Evolutionary conservation across 2,329 filamentous ascomycete species (phyloP).

Genomic region (Ophiostoma australiae): DNA sequence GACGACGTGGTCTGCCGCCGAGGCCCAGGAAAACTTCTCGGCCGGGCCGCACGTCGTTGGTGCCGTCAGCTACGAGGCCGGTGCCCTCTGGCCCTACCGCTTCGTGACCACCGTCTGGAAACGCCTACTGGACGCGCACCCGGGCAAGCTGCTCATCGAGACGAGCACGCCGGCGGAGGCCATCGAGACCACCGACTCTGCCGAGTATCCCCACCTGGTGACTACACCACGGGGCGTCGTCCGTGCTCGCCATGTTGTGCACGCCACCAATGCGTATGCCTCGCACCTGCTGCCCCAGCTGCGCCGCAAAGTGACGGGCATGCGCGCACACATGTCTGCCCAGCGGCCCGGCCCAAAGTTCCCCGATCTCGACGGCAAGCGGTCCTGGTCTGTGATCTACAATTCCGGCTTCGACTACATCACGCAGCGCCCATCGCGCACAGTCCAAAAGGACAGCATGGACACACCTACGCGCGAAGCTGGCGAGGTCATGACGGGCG

Average conservation of each 20-base stretch:
- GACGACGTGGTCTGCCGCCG: background rate
- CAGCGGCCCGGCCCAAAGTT: constrained; percentile 41
- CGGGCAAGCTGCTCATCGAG: constrained; percentile 36
- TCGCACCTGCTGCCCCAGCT: constrained; percentile 49
- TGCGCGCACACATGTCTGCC: constrained; percentile 48
- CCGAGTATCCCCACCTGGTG: constrained; percentile 39
- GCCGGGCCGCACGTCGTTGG: constrained; percentile 37
- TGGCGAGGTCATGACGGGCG: constrained; percentile 51
- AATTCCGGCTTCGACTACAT: constrained; percentile 48
- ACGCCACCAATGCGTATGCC: constrained; percentile 54
- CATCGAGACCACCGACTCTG: constrained; percentile 25
- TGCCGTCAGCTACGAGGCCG: constrained; percentile 43
- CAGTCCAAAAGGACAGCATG: background rate
- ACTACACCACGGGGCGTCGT: constrained; percentile 44
- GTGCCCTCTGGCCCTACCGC: constrained; percentile 48
- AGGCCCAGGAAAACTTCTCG: constrained; percentile 34
- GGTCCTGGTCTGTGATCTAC: constrained; percentile 50
- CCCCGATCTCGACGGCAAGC: constrained; percentile 33
- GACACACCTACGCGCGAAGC: constrained; percentile 29
- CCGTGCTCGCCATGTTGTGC: constrained; percentile 47
- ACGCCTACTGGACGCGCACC: constrained; percentile 37
- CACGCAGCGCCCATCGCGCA: constrained; percentile 41
- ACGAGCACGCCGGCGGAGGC: constrained; percentile 38
- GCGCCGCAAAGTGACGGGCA: constrained; percentile 41
- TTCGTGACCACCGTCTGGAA: constrained; percentile 46